phyloP scores from a whole-genome alignment of 2,329 filamentous ascomycete species.

The Dactylellina drechsleri region DNA sequence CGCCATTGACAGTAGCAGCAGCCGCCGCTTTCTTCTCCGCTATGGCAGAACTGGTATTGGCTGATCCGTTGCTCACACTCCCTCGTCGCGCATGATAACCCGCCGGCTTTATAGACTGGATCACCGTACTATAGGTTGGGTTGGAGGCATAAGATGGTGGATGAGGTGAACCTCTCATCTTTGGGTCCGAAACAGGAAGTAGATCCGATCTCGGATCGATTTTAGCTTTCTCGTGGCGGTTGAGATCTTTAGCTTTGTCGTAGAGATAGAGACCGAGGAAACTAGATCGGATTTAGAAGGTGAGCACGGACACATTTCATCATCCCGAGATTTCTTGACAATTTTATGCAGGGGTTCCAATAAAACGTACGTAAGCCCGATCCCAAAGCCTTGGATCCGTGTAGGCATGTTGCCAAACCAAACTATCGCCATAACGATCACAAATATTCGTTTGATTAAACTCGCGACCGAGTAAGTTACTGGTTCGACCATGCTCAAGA shows the following conservation, averaged over 20 bases:
- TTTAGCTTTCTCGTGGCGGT: constrained; percentile 78
- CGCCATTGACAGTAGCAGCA: constrained; percentile 54
- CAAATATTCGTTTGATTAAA: constrained; percentile 95
- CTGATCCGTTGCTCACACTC: constrained; percentile 52
- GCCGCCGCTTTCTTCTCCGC: constrained; percentile 38
- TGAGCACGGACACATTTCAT: not conserved
- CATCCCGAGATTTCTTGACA: not conserved
- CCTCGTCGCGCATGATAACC: constrained; percentile 39
- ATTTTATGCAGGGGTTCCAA: constrained; percentile 5
- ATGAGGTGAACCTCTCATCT: constrained; percentile 61
- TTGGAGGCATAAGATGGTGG: constrained; percentile 60
- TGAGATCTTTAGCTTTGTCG: constrained; percentile 87
- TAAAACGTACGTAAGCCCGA: constrained; percentile 73
- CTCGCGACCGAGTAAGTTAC: constrained; percentile 97
- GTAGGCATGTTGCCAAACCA: constrained; percentile 96
- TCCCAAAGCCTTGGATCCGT: constrained; percentile 81
- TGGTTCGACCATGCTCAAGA: constrained; percentile 91
- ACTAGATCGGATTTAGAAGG: constrained; percentile 23
- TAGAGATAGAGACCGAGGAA: constrained; percentile 95
- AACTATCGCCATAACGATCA: constrained; percentile 91
- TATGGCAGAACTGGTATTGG: constrained; percentile 39
- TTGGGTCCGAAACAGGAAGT: constrained; percentile 69
- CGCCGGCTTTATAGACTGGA: constrained; percentile 25
- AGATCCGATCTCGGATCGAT: constrained; percentile 71
- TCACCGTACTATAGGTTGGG: constrained; percentile 58